phyloP scores from a whole-genome alignment of 2,329 filamentous ascomycete species.

The Ceratocystis alfenasii region DNA sequence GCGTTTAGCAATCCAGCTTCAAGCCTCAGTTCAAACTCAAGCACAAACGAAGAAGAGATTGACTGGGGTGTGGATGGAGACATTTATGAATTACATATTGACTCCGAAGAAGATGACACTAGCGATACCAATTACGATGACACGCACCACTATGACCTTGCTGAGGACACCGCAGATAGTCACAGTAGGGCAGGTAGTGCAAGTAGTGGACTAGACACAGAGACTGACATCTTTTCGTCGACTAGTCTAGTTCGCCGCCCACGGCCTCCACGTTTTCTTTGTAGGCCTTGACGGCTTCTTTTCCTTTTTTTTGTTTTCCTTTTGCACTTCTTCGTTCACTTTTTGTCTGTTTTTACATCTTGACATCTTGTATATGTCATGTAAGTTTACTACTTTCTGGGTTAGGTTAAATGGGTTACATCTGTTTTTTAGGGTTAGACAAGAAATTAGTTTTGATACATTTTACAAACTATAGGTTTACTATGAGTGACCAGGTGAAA shows the following conservation, averaged over 20 bases:
- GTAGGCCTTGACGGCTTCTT: not conserved
- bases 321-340: conserved; percentile 8
- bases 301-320: not conserved
- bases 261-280: not conserved
- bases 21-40: conserved; percentile 17
- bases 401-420: not conserved
- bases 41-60: conserved; percentile 28
- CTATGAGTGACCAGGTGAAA: no score
- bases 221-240: conserved; percentile 3
- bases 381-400: not conserved
- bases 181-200: conserved; percentile 28
- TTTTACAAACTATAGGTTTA: not conserved
- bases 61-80: conserved; percentile 27
- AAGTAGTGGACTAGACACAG: conserved; percentile 23
- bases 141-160: not conserved
- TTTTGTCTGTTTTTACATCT: conserved; percentile 6
- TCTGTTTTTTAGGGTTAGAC: not conserved
- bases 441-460: conserved; percentile 5
- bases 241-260: not conserved
- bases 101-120: conserved; percentile 6
- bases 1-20: no score
- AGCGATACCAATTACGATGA: conserved; percentile 4
- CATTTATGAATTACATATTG: conserved; percentile 24
- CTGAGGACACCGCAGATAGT: conserved; percentile 28
- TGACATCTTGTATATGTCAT: not conserved